Conservation (phyloP, 345 rosid genomes). For the Anacardium occidentale region DNA sequence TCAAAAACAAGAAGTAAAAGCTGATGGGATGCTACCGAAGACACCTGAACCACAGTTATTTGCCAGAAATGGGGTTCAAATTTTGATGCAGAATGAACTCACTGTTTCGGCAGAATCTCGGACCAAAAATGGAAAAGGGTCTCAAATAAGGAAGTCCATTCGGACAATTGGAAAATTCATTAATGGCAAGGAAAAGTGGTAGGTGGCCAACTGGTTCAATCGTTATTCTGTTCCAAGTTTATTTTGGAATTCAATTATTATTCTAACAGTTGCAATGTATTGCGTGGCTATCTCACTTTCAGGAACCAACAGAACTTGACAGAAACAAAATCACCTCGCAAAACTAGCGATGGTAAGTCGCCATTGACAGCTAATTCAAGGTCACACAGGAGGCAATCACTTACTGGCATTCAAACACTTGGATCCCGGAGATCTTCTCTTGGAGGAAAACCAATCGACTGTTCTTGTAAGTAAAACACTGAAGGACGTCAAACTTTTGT, state of each 20-base stretch:
- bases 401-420: conserved; percentile 52
- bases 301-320: conserved; percentile 42
- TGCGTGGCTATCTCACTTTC: conserved; percentile 7
- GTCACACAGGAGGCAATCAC: conserved; percentile 68
- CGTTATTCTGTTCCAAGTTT: too few species aligned
- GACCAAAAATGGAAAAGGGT: conserved; percentile 53
- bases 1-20: conserved; percentile 36
- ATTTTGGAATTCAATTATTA: too few species aligned
- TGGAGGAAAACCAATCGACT: conserved; percentile 61
- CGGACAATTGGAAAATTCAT: conserved; percentile 83
- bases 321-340: conserved; percentile 39
- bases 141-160: conserved; percentile 80
- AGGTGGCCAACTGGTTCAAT: too few species aligned
- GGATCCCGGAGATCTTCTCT: conserved; percentile 75
- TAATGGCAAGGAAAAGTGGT: conserved; percentile 84
- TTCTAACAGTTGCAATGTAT: background rate
- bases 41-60: conserved; percentile 53
- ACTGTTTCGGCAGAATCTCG: conserved; percentile 43
- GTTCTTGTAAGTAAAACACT: conserved; percentile 34
- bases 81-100: conserved; percentile 30
- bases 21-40: conserved; percentile 48
- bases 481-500: background rate
- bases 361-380: conserved; percentile 48
- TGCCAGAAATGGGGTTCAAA: conserved; percentile 44
- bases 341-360: conserved; percentile 36